Evolutionary conservation across 441 rosid species (phyloP).

Genomic region (Brassica hybrid): DNA sequence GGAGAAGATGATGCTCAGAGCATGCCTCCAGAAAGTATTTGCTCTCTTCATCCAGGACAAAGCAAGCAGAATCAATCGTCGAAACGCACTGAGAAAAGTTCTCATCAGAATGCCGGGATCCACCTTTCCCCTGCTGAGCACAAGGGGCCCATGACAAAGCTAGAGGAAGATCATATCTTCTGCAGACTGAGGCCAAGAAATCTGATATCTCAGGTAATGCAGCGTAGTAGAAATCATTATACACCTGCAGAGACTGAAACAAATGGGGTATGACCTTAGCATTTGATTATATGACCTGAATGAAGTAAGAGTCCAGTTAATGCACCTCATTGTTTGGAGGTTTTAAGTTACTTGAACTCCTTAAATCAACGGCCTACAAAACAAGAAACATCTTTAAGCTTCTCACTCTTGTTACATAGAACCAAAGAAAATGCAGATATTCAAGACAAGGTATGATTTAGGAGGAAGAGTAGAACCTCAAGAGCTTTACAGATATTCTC

Average conservation of each 20-base stretch:
- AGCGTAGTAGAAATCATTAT: constrained; percentile 55
- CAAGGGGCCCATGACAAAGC: constrained; percentile 94
- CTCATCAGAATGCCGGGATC: constrained; percentile 72
- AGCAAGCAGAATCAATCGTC: constrained; percentile 76
- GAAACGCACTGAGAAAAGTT: constrained; percentile 64
- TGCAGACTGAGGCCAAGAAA: constrained; percentile 68
- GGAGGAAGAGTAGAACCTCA: constrained; percentile 58
- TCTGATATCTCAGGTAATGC: constrained; percentile 65
- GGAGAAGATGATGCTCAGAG: constrained; percentile 75
- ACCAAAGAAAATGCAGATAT: not conserved
- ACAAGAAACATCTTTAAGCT: constrained; percentile 21
- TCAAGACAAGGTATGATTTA: constrained; percentile 6
- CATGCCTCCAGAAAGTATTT: constrained; percentile 70
- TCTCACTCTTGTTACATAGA: not conserved
- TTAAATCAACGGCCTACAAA: constrained; percentile 80
- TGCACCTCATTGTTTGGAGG: constrained; percentile 63
- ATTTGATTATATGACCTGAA: constrained; percentile 11
- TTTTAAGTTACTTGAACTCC: constrained; percentile 67
- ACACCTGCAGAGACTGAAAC: constrained; percentile 56
- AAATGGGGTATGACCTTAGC: constrained; percentile 30
- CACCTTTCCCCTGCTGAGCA: constrained; percentile 64
- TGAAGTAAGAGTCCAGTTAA: constrained; percentile 16
- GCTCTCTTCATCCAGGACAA: constrained; percentile 55
- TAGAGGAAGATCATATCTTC: constrained; percentile 59
- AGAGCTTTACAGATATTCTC: constrained; percentile 87